phyloP scores from a whole-genome alignment of 768 basidiomycete genomes.

The Xerocomellus amylosporus region DNA sequence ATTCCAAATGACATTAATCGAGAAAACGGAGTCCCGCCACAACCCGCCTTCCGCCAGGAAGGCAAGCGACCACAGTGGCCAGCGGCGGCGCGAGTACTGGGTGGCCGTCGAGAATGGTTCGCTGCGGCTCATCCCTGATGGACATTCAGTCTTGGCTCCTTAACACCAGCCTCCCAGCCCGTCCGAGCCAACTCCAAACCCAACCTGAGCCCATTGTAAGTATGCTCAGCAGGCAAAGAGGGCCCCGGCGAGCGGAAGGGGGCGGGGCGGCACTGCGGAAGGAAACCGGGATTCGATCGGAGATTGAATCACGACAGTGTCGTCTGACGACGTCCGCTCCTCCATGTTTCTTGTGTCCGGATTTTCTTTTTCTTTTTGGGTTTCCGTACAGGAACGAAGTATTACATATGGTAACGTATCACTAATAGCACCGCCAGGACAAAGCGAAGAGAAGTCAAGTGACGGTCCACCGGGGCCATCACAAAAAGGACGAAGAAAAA shows the following conservation, averaged over 20 bases:
- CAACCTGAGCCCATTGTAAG: not conserved
- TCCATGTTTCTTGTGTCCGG: not conserved
- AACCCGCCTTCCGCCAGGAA: too few relatives aligned
- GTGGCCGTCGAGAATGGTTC: too few relatives aligned
- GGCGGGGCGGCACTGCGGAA: not conserved
- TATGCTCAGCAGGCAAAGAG: too few relatives aligned
- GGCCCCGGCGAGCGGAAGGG: too few relatives aligned
- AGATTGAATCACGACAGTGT: not conserved
- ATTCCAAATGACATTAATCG: too few relatives aligned
- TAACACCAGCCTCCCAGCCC: too few relatives aligned
- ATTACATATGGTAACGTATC: slow-evolving; percentile 15
- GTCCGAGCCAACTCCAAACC: too few relatives aligned
- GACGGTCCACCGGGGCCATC: slow-evolving; percentile 5
- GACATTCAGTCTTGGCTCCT: too few relatives aligned
- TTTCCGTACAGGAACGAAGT: not conserved
- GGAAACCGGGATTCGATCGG: not conserved
- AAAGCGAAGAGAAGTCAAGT: not conserved
- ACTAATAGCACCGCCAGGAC: slow-evolving; percentile 1
- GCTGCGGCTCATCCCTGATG: too few relatives aligned
- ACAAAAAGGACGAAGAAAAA: not conserved
- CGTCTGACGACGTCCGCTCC: not conserved
- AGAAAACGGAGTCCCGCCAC: too few relatives aligned
- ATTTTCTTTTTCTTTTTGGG: slow-evolving; percentile 11
- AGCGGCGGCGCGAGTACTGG: too few relatives aligned
- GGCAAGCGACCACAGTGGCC: too few relatives aligned